Evolutionary conservation across 345 rosid genomes (phyloP).

Genomic region (Eucalyptus lansdowneana): DNA sequence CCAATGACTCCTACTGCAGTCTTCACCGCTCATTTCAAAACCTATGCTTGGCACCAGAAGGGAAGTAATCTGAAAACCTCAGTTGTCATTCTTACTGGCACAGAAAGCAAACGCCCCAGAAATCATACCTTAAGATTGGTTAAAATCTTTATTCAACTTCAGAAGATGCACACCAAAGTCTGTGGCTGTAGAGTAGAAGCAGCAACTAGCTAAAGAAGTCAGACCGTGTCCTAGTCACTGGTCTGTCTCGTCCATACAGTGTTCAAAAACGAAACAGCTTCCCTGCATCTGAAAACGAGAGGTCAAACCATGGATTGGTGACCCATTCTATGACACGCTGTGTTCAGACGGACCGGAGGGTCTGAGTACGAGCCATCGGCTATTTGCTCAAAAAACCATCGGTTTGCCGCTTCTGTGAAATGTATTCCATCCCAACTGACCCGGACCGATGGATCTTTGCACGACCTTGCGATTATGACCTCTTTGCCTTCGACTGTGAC

Average conservation of each 20-base stretch:
- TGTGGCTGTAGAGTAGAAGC: neutral
- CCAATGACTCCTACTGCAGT: neutral
- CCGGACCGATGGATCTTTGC: conserved; percentile 32
- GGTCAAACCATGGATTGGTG: neutral
- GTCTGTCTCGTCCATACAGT: neutral
- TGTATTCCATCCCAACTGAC: conserved; percentile 72
- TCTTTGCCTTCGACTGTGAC: conserved; percentile 30
- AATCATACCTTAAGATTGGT: neutral
- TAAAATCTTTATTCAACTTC: neutral
- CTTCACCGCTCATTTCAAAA: neutral
- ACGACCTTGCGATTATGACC: conserved; percentile 31
- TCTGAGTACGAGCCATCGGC: conserved; percentile 34
- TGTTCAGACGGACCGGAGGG: conserved; percentile 31
- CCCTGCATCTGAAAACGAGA: neutral
- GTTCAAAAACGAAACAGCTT: neutral
- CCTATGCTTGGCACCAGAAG: neutral
- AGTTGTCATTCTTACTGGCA: neutral
- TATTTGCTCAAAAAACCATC: conserved; percentile 36
- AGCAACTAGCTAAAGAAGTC: neutral
- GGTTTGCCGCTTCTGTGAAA: conserved; percentile 63
- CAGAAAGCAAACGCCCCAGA: neutral
- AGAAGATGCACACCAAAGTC: neutral
- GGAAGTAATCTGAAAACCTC: neutral
- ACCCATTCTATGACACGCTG: conserved; percentile 24
- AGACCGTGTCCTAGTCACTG: neutral